These are phyloP conservation scores for Chenopodium quinoa DNA, from an alignment of 148 eudicot genomes.

Conservation along the genomic window DNA sequence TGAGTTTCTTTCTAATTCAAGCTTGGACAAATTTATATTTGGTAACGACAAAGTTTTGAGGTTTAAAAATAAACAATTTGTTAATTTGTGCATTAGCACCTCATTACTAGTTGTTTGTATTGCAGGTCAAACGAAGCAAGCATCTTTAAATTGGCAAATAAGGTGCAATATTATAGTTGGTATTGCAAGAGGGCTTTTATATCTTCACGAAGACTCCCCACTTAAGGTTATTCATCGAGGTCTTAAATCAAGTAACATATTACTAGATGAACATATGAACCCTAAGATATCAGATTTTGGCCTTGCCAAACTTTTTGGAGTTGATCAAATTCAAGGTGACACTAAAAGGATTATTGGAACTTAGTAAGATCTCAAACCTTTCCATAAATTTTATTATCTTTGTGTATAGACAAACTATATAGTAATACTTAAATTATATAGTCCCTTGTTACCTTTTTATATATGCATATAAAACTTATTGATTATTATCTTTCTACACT, in stretches of 20 bases:
- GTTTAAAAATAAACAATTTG: too few relatives aligned
- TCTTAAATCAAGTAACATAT: constrained; percentile 31
- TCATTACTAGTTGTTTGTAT: neutral
- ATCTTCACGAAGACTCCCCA: constrained; percentile 25
- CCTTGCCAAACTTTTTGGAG: constrained; percentile 35
- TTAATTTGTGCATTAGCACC: neutral
- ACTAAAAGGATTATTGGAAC: constrained; percentile 24
- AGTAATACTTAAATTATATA: too few relatives aligned
- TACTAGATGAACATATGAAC: constrained; percentile 33
- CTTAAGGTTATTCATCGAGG: constrained; percentile 28
- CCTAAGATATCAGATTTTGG: constrained; percentile 49
- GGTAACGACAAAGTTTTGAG: constrained; percentile 15
- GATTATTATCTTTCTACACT: too few relatives aligned
- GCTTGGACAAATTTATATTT: constrained; percentile 34
- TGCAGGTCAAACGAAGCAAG: neutral
- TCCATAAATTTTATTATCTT: too few relatives aligned
- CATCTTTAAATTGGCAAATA: constrained; percentile 8
- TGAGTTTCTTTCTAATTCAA: constrained; percentile 40
- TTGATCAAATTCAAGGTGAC: constrained; percentile 27
- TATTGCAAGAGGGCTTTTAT: constrained; percentile 23
- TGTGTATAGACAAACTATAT: too few relatives aligned
- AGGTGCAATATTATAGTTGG: constrained; percentile 13
- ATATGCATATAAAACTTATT: too few relatives aligned
- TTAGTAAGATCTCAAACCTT: constrained; percentile 24
- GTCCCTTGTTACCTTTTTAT: too few relatives aligned